A percentile compares a stretch with the other conserved stretches of the same genome.
Conservation (phyloP, 768 basidiomycete species). For the Leccinum arenicola region DNA sequence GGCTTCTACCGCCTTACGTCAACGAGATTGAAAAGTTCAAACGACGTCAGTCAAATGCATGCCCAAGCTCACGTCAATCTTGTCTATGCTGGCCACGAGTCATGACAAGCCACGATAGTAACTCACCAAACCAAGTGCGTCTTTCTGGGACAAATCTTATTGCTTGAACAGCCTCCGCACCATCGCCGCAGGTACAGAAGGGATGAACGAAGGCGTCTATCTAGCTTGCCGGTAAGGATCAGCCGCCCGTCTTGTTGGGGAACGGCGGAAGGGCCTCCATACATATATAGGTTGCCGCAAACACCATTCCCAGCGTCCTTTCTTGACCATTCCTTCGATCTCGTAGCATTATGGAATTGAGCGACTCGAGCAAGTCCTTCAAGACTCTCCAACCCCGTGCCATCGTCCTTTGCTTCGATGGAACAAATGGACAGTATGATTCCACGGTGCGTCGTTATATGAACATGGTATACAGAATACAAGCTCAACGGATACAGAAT, state of each 20-base stretch:
- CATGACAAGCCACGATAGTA: background rate
- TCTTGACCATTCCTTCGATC: background rate
- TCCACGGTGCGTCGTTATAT: constrained; percentile 36
- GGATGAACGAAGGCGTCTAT: background rate
- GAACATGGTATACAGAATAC: background rate
- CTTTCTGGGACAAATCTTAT: background rate
- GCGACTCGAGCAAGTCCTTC: background rate
- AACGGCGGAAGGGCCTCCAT: constrained; percentile 4
- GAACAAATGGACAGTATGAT: constrained; percentile 55
- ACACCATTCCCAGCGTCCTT: background rate
- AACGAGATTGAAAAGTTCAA: background rate
- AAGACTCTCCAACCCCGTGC: constrained; percentile 32
- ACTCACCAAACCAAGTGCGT: background rate
- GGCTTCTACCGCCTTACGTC: no score
- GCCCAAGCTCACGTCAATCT: background rate
- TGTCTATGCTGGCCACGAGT: background rate
- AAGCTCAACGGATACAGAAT: constrained; percentile 36
- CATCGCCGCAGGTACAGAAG: background rate
- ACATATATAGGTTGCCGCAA: no score
- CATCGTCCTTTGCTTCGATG: constrained; percentile 70
- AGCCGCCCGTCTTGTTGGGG: background rate
- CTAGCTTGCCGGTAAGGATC: background rate
- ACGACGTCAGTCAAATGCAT: background rate
- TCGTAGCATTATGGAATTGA: constrained; percentile 14
- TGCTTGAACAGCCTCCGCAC: background rate